A percentile compares a stretch with the other conserved stretches of the same genome.
These are phyloP conservation scores for Penicillium coffeae DNA, from an alignment of 495 filamentous ascomycete genomes.

Conservation along the genomic window DNA sequence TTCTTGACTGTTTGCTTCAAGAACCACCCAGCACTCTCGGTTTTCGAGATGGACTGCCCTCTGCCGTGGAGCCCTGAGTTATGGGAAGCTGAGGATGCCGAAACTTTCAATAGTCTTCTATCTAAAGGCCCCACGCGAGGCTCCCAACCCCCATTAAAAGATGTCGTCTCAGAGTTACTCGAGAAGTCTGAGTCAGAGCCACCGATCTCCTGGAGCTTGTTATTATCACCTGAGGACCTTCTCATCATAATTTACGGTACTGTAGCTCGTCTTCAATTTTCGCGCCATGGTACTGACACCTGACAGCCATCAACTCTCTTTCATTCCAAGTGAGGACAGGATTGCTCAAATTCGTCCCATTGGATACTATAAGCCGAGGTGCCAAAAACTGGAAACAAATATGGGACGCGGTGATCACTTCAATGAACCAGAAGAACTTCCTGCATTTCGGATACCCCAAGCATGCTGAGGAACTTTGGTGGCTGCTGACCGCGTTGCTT, in stretches of 20 bases:
- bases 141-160: conserved; percentile 23
- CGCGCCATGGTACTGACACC: not conserved
- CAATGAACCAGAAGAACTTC: conserved; percentile 19
- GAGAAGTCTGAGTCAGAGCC: conserved; percentile 11
- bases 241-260: conserved; percentile 38
- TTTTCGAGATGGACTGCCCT: conserved; percentile 36
- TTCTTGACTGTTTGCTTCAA: conserved; percentile 41
- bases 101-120: conserved; percentile 25
- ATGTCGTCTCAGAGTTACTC: conserved; percentile 25
- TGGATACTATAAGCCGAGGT: conserved; percentile 27
- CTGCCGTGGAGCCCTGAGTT: conserved; percentile 35
- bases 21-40: conserved; percentile 31
- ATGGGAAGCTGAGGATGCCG: conserved; percentile 34
- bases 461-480: conserved; percentile 40
- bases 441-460: conserved; percentile 35
- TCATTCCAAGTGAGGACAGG: conserved; percentile 29
- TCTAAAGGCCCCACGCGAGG: conserved; percentile 2
- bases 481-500: conserved; percentile 31
- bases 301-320: conserved; percentile 29
- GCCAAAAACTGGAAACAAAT: conserved; percentile 35
- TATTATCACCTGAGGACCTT: conserved; percentile 31
- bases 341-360: conserved; percentile 24
- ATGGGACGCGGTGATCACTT: conserved; percentile 24
- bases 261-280: not conserved
- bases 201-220: conserved; percentile 22